Evolutionary conservation across 2,329 filamentous ascomycete genomes (phyloP).

Genomic region (Sarocladiaceae sp.): DNA sequence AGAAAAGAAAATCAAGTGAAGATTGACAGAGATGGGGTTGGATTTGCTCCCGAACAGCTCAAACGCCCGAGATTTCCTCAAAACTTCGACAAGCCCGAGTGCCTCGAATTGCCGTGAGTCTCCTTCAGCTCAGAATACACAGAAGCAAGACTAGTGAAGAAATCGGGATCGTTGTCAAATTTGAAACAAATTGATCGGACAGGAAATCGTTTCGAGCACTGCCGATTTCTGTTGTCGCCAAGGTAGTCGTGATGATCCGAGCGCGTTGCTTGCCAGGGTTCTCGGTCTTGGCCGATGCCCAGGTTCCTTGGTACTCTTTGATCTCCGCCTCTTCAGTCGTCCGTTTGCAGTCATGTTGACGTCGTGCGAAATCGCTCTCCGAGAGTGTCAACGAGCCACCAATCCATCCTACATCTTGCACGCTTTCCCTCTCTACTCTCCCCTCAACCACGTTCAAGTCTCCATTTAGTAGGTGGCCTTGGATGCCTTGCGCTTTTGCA

Average conservation of each 20-base stretch:
- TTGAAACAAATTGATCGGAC: no score
- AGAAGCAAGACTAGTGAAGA: neutral
- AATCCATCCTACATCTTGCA: slow-evolving; percentile 17
- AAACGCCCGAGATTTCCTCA: no score
- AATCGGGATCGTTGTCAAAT: no score
- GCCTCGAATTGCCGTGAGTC: no score
- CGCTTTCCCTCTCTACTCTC: slow-evolving; percentile 14
- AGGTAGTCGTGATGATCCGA: slow-evolving; percentile 1
- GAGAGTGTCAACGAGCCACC: neutral
- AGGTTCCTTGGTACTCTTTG: neutral
- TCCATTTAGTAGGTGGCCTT: slow-evolving; percentile 23
- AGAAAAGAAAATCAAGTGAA: no score
- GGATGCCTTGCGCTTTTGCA: slow-evolving; percentile 27
- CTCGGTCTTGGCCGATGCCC: neutral
- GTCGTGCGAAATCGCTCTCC: neutral
- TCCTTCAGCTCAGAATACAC: neutral
- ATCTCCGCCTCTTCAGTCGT: no score
- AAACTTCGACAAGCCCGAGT: no score
- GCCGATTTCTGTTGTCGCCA: neutral
- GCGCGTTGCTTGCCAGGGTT: neutral
- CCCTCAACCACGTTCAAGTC: slow-evolving; percentile 14
- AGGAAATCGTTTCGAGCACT: no score
- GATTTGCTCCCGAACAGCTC: no score
- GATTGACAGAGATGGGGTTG: no score
- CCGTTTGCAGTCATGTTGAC: neutral